Percentiles rank a stretch among this genome's conserved stretches.
Conservation (phyloP, 2,329 filamentous ascomycete genomes). For the Beauveria caledonica region DNA sequence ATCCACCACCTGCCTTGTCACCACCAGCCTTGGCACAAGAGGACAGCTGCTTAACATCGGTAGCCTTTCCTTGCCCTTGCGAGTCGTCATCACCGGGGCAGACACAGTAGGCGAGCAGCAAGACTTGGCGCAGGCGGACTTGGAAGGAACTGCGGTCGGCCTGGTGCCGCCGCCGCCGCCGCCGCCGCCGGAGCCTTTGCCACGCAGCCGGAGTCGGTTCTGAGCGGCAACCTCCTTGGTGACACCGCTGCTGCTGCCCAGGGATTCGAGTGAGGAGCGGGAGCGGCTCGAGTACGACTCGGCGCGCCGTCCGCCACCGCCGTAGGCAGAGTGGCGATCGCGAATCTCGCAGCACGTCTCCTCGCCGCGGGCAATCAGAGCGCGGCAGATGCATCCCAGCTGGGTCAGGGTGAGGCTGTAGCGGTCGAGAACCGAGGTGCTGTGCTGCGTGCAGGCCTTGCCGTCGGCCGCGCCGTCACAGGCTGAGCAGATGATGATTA, state of each 20-base stretch:
- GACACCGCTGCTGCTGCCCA: not conserved
- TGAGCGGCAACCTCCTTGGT: conserved; percentile 8
- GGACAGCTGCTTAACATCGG: not conserved
- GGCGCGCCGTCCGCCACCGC: conserved; percentile 13
- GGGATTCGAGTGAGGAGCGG: not conserved
- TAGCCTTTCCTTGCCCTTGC: not conserved
- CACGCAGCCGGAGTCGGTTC: conserved; percentile 11
- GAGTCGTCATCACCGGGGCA: not conserved
- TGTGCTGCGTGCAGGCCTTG: conserved; percentile 31
- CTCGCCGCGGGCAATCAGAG: conserved; percentile 41
- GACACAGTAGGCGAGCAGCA: not conserved
- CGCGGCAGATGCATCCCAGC: conserved; percentile 46
- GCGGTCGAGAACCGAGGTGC: conserved; percentile 24
- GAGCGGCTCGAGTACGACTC: not conserved
- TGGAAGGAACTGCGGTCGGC: not conserved
- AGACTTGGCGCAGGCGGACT: not conserved
- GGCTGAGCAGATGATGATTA: not conserved
- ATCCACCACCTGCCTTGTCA: not conserved
- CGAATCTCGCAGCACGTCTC: conserved; percentile 38
- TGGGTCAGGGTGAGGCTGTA: conserved; percentile 38
- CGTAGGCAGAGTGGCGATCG: conserved; percentile 17
- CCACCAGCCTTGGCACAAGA: not conserved
- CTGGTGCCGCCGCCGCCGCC: not conserved
- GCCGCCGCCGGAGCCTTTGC: conserved; percentile 14
- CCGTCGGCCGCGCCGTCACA: conserved; percentile 16